Percentiles rank a stretch among this genome's conserved stretches.
phyloP scores from a whole-genome alignment of 139 green algal species.

The Bryopsis sp. region DNA sequence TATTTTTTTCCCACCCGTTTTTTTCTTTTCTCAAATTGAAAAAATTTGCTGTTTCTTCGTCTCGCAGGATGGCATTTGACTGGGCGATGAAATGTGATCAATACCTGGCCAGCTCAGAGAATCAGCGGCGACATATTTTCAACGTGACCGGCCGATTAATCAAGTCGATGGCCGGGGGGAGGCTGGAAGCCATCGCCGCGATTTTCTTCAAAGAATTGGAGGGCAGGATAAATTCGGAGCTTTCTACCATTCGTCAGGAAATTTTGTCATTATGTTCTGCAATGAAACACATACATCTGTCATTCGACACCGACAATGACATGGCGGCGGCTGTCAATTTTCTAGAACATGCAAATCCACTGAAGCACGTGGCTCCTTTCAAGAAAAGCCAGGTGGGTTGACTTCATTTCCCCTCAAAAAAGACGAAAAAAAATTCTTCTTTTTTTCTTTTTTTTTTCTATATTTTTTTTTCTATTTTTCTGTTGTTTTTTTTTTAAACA shows the following conservation, averaged over 20 bases:
- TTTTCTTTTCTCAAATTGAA: neutral
- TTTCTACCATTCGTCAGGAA: neutral
- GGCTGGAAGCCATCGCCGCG: constrained; percentile 12
- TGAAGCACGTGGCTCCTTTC: constrained; percentile 4
- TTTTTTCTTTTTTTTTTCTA: too few species aligned
- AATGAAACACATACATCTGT: constrained; percentile 17
- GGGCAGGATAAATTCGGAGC: neutral
- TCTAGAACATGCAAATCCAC: constrained; percentile 16
- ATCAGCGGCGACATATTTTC: neutral
- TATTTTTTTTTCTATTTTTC: too few species aligned
- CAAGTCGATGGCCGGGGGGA: neutral
- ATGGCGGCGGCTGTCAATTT: constrained; percentile 16
- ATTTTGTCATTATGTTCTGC: constrained; percentile 11
- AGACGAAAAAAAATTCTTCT: too few species aligned
- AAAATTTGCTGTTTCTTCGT: neutral
- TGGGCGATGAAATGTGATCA: constrained; percentile 14
- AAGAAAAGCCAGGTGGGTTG: constrained; percentile 14
- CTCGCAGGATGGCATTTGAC: constrained; percentile 1
- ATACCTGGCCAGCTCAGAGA: neutral
- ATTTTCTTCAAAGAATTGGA: constrained; percentile 18
- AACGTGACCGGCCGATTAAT: neutral
- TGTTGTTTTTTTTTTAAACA: too few species aligned
- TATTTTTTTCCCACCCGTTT: too few species aligned
- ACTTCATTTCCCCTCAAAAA: too few species aligned
- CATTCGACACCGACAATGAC: constrained; percentile 5